Evolutionary conservation across 331 rosid species (phyloP).

Genomic region (Malus hybrid): DNA sequence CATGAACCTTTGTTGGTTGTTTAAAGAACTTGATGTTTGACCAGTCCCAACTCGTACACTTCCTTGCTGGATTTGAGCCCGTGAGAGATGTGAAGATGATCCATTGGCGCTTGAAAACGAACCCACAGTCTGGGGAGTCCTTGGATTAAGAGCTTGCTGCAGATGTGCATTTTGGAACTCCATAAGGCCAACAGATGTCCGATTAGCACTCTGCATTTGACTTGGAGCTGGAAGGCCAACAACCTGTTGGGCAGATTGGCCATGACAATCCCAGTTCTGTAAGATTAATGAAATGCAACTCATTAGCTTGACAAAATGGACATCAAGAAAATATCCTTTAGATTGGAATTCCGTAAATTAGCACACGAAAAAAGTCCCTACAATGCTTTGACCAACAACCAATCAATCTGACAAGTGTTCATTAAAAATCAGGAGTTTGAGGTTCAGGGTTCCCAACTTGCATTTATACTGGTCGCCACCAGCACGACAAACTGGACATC

Average conservation of each 20-base stretch:
- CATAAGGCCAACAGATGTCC: slow-evolving; percentile 8
- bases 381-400: too few relatives aligned
- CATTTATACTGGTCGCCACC: not conserved
- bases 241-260: slow-evolving; percentile 5
- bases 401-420: not conserved
- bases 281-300: slow-evolving; percentile 22
- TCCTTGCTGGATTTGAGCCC: slow-evolving; percentile 33
- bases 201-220: slow-evolving; percentile 26
- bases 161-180: slow-evolving; percentile 53
- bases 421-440: not conserved
- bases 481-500: not conserved
- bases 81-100: slow-evolving; percentile 16
- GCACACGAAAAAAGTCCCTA: too few relatives aligned
- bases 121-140: slow-evolving; percentile 11
- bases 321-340: not conserved
- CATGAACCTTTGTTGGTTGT: slow-evolving; percentile 30
- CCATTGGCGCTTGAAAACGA: slow-evolving; percentile 15
- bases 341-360: not conserved
- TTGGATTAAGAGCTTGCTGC: slow-evolving; percentile 44
- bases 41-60: slow-evolving; percentile 35
- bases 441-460: not conserved
- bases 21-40: slow-evolving; percentile 24
- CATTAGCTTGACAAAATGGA: not conserved
- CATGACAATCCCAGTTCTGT: slow-evolving; percentile 35
- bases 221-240: slow-evolving; percentile 12